Evolutionary conservation across 805 yeast species (phyloP), one percentile per base, ranked within the genome.

Genomic region (Yarrowia sp.): DNA sequence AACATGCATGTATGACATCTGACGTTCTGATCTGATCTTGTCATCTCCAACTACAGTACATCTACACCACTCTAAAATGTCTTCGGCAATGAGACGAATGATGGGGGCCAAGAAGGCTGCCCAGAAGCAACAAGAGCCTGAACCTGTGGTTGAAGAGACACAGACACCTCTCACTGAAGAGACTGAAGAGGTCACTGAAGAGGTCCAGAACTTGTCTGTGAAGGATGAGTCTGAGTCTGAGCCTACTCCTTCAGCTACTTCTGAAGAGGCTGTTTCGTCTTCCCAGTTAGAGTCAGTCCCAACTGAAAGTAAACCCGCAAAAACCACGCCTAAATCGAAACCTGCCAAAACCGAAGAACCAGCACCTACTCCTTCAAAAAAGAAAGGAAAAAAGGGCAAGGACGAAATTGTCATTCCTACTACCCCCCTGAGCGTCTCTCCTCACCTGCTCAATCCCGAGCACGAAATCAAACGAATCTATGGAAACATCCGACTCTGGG

Each of bases 1-100:
- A 13, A 7, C 51, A 33, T 48, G 55, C 55, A 48, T 15, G 41
- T 48, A 48, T 48, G 55, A 48, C 53, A 33, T 15, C 32, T 18
- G 14, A 11, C 42, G 7, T 11, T 8, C 13, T 51, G 43, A 38
- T 51, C 58, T 36, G 43, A 51, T 14, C 14, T 9, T 36, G 8
- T 47, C 39, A 48, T 17, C 57, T 22, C 28, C 28, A 22, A 22
- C 17, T 50, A 18, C 42, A 15, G 14, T 31, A 13, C 53, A 47
- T 11, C 50, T n/a, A 32, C 31, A 33, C 43, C 32, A 18, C 41
- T 6, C 1, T 7, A 53, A 10, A 28, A 55, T 55, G 61, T 55
- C 61, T 31, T 55, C 61, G 4, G 61, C 61, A n/a, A 55, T 55
- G 61, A 41, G 61, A 55, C 45, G 61, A 22, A 55, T 55, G 61